phyloP scores from a whole-genome alignment of 352 stramenopile species.

The Globisporangium polare region DNA sequence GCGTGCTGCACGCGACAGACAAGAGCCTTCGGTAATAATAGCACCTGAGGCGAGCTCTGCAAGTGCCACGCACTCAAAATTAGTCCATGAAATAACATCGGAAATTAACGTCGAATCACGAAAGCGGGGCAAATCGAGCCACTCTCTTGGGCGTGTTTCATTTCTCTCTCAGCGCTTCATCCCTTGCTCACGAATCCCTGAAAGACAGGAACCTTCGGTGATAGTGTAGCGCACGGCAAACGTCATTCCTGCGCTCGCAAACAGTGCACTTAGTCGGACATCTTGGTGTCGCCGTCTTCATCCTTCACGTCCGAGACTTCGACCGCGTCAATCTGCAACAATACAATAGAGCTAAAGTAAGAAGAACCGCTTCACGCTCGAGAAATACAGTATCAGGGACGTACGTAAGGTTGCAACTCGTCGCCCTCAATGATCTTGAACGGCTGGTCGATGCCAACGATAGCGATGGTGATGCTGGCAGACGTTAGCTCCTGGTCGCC shows the following conservation, averaged over 20 bases:
- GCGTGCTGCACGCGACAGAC: background rate
- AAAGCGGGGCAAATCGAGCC: conserved; percentile 3
- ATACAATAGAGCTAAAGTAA: conserved; percentile 4
- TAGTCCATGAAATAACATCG: background rate
- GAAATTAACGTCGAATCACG: background rate
- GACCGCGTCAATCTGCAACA: conserved; percentile 74
- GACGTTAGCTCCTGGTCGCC: conserved; percentile 94
- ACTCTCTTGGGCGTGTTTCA: conserved; percentile 1
- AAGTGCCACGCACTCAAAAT: background rate
- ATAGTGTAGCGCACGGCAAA: background rate
- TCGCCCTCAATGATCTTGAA: conserved; percentile 94
- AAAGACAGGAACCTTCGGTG: background rate
- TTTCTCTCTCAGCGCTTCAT: conserved; percentile 2
- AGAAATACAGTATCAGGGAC: conserved; percentile 13
- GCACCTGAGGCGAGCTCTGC: background rate
- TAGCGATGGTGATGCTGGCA: conserved; percentile 90
- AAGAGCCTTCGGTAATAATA: conserved; percentile 1
- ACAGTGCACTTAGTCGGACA: conserved; percentile 62
- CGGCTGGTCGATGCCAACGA: conserved; percentile 93
- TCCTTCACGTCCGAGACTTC: conserved; percentile 84
- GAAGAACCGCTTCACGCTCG: background rate
- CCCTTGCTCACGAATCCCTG: background rate
- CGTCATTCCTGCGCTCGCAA: background rate
- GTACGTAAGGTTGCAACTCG: conserved; percentile 93
- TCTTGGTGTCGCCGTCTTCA: conserved; percentile 75